Evolutionary conservation across 139 green algal species (phyloP), one percentile per base, ranked within the genome.

Genomic region (Mychonastes homosphaera): DNA sequence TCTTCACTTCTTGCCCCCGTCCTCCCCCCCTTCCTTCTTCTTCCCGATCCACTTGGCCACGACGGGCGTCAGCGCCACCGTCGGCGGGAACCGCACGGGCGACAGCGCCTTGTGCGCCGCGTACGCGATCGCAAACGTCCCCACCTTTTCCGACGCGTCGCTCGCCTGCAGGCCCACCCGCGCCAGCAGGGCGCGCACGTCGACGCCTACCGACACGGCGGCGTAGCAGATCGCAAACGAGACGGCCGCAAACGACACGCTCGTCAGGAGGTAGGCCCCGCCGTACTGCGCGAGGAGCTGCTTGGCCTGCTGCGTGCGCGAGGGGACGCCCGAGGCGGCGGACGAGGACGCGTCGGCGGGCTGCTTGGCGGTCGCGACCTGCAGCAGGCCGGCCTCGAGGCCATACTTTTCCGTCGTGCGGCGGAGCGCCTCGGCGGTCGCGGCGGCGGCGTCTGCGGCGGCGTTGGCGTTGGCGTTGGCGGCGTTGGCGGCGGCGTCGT

Each of bases 101-200:
- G 88, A 97, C n/a, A 91, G 64, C 7, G 93, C 93, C 74, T 99
- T 99, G 76, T 99, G 93, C 3, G 93, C 93, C 1, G 92, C 92
- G 53, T 99, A 99, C 0, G 93, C 92, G 24, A 99, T 84, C 0
- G 93, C 93, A 48, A 94, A 77, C 0, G 90, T 98, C 51, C 93
- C 89, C 3, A 96, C 87, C 40, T 69, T 80, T 71, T 94, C 84
- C 40, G 61, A 82, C 0, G 84, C 91, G 54, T 77, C 65, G 23
- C 23, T 79, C 21, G 88, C 80, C 2, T 82, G 45, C 2, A 99
- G 70, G 0, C 91, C 91, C n/a, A 95, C 52, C 46, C 81, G 74
- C 0, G 34, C 27, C 19, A 97, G 76, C 23, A 97, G 64, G 0
- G 63, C 63, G 1, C 70, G 56, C 2, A 98, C 78, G 55, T 99